A percentile compares a stretch with the other conserved stretches of the same genome.
These are phyloP conservation scores for Venturia carpophila DNA, from an alignment of 2,329 filamentous ascomycete genomes.

Conservation along the genomic window DNA sequence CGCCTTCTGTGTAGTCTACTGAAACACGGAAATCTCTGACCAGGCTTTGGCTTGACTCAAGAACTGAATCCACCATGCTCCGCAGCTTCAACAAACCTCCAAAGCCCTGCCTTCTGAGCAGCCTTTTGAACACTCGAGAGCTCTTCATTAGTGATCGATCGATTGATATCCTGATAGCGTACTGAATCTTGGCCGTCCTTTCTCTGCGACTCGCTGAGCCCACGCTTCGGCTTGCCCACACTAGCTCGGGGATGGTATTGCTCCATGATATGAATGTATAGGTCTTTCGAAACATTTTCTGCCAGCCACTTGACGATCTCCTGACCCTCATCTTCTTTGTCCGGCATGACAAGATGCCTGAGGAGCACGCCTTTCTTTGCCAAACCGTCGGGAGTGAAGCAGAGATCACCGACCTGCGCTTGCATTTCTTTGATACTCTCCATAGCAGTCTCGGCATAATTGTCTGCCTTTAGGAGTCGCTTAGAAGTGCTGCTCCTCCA, in stretches of 20 bases:
- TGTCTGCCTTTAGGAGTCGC: conserved; percentile 67
- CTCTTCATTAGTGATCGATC: conserved; percentile 58
- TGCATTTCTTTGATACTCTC: conserved; percentile 78
- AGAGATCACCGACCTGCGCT: conserved; percentile 70
- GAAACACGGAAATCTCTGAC: too few relatives aligned
- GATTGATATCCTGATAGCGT: conserved; percentile 71
- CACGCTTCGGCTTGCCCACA: conserved; percentile 58
- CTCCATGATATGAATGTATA: conserved; percentile 83
- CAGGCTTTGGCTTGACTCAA: not conserved
- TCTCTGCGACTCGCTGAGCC: conserved; percentile 24
- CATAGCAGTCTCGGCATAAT: conserved; percentile 63
- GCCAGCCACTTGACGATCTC: conserved; percentile 72
- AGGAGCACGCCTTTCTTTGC: conserved; percentile 70
- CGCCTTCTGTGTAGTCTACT: too few relatives aligned
- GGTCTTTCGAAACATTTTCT: conserved; percentile 61
- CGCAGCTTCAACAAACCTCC: conserved; percentile 65
- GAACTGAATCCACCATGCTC: conserved; percentile 45
- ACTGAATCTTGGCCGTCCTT: conserved; percentile 38
- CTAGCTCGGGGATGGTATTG: conserved; percentile 76
- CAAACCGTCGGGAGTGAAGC: conserved; percentile 73
- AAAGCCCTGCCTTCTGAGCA: conserved; percentile 63
- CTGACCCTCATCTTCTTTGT: conserved; percentile 62
- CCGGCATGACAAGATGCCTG: conserved; percentile 78
- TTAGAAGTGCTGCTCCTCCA: conserved; percentile 61
- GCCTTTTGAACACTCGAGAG: conserved; percentile 58